Percentiles rank a stretch among this genome's conserved stretches.
Evolutionary conservation across 192 early-diverging fungal species (phyloP).

Genomic region (Linnemannia elongata): DNA sequence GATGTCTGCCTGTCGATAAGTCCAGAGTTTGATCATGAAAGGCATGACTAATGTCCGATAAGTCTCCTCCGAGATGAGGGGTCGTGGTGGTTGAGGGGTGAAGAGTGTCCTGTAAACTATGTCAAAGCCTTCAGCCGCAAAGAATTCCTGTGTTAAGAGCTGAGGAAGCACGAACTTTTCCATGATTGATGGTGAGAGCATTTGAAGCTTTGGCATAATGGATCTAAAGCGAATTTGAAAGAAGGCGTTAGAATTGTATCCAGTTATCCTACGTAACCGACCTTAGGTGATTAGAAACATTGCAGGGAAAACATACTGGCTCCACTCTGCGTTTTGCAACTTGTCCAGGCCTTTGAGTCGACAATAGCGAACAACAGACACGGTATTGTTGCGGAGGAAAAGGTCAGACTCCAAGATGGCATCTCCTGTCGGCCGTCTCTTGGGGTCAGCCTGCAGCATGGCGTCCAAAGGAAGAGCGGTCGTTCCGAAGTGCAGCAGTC

Average conservation of each 20-base stretch:
- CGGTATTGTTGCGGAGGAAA: conserved; percentile 38
- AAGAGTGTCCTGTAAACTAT: conserved; percentile 44
- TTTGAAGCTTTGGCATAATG: conserved; percentile 40
- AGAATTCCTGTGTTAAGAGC: conserved; percentile 54
- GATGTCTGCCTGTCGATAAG: conserved; percentile 51
- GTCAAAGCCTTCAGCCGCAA: conserved; percentile 54
- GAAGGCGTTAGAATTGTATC: background rate
- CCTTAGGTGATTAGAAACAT: too few relatives aligned
- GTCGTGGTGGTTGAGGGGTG: conserved; percentile 46
- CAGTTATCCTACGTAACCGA: background rate
- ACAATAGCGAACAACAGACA: conserved; percentile 49
- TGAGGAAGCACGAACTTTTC: conserved; percentile 54
- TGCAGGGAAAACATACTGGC: conserved; percentile 24
- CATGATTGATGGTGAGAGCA: conserved; percentile 46
- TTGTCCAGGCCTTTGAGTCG: conserved; percentile 53
- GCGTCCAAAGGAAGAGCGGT: conserved; percentile 25
- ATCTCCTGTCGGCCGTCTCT: conserved; percentile 39
- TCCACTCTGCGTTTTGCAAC: conserved; percentile 45
- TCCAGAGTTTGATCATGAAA: conserved; percentile 55
- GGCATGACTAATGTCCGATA: conserved; percentile 43
- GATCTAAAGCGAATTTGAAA: conserved; percentile 5
- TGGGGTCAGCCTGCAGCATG: conserved; percentile 31
- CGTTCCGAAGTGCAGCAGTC: conserved; percentile 28
- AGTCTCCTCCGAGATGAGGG: conserved; percentile 35
- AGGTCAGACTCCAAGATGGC: conserved; percentile 32